Base-by-base conservation (phyloP, 2,329 filamentous ascomycete genomes). In the Fusarium sp. region DNA sequence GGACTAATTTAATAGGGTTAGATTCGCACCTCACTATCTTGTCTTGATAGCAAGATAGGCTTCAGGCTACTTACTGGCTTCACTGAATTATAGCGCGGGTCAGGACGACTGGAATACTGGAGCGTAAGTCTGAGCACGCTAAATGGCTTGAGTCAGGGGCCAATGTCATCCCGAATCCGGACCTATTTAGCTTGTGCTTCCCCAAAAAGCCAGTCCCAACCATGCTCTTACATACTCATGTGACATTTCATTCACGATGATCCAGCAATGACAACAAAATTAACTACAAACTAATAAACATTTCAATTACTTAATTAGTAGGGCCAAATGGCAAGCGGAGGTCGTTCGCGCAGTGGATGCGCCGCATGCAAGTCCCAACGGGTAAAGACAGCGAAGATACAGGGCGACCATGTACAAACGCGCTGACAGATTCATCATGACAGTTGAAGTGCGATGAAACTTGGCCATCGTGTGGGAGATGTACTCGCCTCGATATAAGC, bases 261-360 rank as follows among this genome's bases (percentile, higher is more conserved):
- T 10, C 3, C 1, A 9, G 47, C 30, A 6, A 2, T 2, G 2
- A 20, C 12, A 10, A 9, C 22, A 6, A 4, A 18, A 3, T 3
- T 31, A 1, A 10, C 15, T 16, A 31, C 1, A n/a, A 0, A 7
- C 5, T 20, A 4, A 14, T 16, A 24, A 0, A 15, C 11, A 5
- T 8, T 20, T 26, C 7, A 33, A 3, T 20, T 7, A 11, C 16
- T 2, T 15, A 20, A 20, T 16, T 7, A 14, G 0, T 2, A 6
- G 11, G 30, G 16, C 26, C 8, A 22, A 14, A 12, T 53, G 50
- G 2, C 50, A 2, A 30, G 20, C 10, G 33, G 50, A 3, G 33
- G 24, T 38, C 24, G 50, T 10, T 54, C 50, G 2, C 50, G 50
- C 7, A 54, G 33, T 4, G 50, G 50, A 7, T 54, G 33, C 14